A percentile compares a stretch with the other conserved stretches of the same genome.
These are phyloP conservation scores for Mycosarcoma mackinlayi DNA, from an alignment of 1,284 basidiomycete genomes.

Conservation along the genomic window DNA sequence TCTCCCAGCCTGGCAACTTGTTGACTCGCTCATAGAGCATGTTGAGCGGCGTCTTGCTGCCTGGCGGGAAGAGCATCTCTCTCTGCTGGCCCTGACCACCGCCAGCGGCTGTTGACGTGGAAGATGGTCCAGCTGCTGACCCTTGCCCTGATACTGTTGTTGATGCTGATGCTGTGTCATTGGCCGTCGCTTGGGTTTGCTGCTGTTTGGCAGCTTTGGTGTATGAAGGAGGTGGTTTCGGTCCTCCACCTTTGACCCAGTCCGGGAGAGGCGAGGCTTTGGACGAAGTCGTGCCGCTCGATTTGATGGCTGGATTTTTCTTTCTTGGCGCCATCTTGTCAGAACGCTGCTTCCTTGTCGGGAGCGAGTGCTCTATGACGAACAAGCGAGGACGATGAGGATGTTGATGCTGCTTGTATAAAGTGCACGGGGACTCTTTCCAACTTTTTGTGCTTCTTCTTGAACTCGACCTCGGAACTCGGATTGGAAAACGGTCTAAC, in stretches of 20 bases:
- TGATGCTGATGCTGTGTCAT: slow-evolving; percentile 4
- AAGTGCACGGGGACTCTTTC: no score
- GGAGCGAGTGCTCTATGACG: no score
- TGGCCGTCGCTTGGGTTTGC: slow-evolving; percentile 18
- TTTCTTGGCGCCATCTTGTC: slow-evolving; percentile 59
- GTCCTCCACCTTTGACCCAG: slow-evolving; percentile 65
- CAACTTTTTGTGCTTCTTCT: no score
- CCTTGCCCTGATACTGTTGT: background rate
- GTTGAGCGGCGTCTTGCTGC: slow-evolving; percentile 67
- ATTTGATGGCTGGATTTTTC: slow-evolving; percentile 65
- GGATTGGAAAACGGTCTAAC: no score
- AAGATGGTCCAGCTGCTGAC: slow-evolving; percentile 8
- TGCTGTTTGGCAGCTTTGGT: slow-evolving; percentile 48
- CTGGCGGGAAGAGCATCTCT: slow-evolving; percentile 65
- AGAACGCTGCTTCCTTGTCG: no score
- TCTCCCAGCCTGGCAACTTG: slow-evolving; percentile 65
- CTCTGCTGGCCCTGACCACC: slow-evolving; percentile 21
- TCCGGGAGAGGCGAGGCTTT: slow-evolving; percentile 66
- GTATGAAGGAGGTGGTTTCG: slow-evolving; percentile 56
- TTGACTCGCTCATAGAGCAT: slow-evolving; percentile 66
- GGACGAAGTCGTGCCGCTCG: slow-evolving; percentile 63
- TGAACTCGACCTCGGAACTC: no score
- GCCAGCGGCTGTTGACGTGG: background rate
- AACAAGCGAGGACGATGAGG: no score
- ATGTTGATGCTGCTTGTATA: no score